phyloP scores from a whole-genome alignment of 2,329 filamentous ascomycete species.

The Aureobasidium sp. region DNA sequence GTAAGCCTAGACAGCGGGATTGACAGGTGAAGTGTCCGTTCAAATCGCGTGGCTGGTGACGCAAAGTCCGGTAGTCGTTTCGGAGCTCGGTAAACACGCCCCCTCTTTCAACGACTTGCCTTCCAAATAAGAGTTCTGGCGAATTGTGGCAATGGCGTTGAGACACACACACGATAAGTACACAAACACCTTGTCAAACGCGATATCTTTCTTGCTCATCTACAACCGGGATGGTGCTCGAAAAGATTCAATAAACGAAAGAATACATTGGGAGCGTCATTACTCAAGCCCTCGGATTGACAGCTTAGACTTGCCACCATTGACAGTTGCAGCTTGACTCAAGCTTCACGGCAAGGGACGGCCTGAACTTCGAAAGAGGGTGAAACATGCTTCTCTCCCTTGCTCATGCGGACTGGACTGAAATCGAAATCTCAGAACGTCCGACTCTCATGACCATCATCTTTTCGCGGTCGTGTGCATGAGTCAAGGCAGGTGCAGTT shows the following conservation, averaged over 20 bases:
- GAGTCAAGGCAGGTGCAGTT: too few relatives aligned
- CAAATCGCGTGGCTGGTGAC: conserved; percentile 13
- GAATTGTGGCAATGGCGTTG: background rate
- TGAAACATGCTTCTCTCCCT: background rate
- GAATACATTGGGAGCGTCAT: background rate
- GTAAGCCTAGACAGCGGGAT: conserved; percentile 3
- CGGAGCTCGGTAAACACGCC: background rate
- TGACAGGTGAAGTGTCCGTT: background rate
- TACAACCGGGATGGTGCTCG: too few relatives aligned
- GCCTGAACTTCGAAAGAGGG: background rate
- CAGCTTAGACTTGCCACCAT: conserved; percentile 10
- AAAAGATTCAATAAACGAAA: too few relatives aligned
- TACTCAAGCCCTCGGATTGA: background rate
- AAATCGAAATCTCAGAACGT: too few relatives aligned
- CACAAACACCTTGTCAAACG: too few relatives aligned
- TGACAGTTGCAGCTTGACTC: conserved; percentile 4
- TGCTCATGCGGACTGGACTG: background rate
- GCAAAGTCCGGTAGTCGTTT: background rate
- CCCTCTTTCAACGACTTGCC: background rate
- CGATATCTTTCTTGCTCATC: too few relatives aligned
- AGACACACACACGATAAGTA: too few relatives aligned
- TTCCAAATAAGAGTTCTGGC: background rate
- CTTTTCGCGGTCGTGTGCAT: too few relatives aligned
- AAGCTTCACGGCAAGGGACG: background rate
- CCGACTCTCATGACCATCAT: too few relatives aligned